These are phyloP conservation scores for Globisporangium abappressorium DNA, from an alignment of 352 stramenopile genomes.

Conservation along the genomic window DNA sequence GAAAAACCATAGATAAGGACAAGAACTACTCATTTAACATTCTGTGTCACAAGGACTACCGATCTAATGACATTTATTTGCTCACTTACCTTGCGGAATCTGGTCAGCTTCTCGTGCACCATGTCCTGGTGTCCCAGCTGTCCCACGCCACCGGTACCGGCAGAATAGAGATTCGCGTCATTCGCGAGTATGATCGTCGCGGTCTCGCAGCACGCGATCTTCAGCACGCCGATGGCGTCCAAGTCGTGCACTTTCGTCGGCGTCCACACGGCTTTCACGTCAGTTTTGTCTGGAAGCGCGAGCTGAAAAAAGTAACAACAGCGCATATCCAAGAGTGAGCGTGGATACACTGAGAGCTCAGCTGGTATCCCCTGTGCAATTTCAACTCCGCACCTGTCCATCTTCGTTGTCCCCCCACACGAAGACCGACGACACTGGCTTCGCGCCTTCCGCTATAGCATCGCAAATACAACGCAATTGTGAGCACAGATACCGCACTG, in stretches of 20 bases:
- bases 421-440: constrained; percentile 56
- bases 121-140: constrained; percentile 76
- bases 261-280: constrained; percentile 53
- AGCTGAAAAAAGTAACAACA: constrained; percentile 30
- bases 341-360: not conserved
- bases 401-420: constrained; percentile 81
- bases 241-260: constrained; percentile 61
- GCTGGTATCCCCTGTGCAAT: not conserved
- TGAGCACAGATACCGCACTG: not conserved
- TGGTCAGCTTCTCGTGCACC: constrained; percentile 74
- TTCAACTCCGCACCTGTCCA: constrained; percentile 44
- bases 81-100: constrained; percentile 62
- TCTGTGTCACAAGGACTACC: not conserved
- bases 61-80: not conserved
- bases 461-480: not conserved
- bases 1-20: not conserved
- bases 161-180: constrained; percentile 74
- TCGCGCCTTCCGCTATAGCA: constrained; percentile 31
- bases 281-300: constrained; percentile 33
- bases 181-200: constrained; percentile 62
- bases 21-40: not conserved
- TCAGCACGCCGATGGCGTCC: constrained; percentile 53
- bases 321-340: not conserved
- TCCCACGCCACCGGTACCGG: constrained; percentile 50
- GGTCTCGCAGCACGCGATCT: constrained; percentile 65